Conservation (phyloP, 495 filamentous ascomycete genomes). For the Bacidia gigantensis region DNA sequence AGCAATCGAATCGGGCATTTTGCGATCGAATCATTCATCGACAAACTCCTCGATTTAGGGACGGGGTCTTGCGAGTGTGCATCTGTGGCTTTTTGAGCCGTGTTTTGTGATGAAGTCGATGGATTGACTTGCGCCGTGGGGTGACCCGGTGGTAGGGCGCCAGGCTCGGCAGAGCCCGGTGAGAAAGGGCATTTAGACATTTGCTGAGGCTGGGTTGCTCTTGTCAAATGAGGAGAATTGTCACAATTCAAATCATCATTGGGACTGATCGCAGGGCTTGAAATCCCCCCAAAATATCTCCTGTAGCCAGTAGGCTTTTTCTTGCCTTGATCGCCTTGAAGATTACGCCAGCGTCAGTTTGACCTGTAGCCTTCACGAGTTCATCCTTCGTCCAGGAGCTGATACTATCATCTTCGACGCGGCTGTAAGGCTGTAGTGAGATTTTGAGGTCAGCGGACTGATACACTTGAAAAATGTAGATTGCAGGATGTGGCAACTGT, state of each 20-base stretch:
- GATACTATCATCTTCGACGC: neutral
- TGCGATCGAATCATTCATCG: conserved; percentile 34
- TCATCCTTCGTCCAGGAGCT: neutral
- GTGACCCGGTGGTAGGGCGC: conserved; percentile 24
- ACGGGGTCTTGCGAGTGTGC: neutral
- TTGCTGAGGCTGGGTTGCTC: conserved; percentile 15
- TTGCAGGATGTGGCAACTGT: too few relatives aligned
- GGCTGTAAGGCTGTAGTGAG: neutral
- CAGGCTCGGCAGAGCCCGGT: conserved; percentile 14
- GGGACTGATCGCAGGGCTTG: too few relatives aligned
- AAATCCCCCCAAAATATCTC: too few relatives aligned
- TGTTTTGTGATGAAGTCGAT: conserved; percentile 14
- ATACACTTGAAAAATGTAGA: too few relatives aligned
- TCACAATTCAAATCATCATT: conserved; percentile 15
- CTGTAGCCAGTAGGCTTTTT: neutral
- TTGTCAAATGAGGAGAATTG: conserved; percentile 32
- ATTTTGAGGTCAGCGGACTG: conserved; percentile 28
- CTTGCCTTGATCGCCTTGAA: neutral
- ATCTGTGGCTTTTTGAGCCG: neutral
- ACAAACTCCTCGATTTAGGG: conserved; percentile 10
- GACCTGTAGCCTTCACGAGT: neutral
- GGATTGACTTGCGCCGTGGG: neutral
- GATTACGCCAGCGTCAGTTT: conserved; percentile 2
- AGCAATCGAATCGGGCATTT: conserved; percentile 83
- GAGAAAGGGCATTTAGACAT: neutral